Evolutionary conservation across 2,329 filamentous ascomycete genomes (phyloP).

Genomic region (Tolypocladium nubicola): DNA sequence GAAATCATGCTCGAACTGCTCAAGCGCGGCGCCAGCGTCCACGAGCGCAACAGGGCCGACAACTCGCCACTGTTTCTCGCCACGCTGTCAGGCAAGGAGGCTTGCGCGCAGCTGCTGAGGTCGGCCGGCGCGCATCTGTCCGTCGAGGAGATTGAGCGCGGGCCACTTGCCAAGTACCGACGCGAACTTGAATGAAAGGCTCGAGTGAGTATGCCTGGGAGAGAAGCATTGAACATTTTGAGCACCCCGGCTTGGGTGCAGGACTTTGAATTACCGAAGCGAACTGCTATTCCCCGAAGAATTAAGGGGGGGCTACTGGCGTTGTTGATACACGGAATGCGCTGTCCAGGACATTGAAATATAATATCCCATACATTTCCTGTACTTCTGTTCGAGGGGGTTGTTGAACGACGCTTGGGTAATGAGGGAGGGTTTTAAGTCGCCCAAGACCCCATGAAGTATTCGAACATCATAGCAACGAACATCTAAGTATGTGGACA

Average conservation of each 20-base stretch:
- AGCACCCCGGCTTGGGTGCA: not conserved
- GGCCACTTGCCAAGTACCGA: constrained; percentile 10
- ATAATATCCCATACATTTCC: not conserved
- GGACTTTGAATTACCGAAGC: not conserved
- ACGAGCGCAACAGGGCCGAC: constrained; percentile 52
- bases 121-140: constrained; percentile 51
- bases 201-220: too few relatives aligned
- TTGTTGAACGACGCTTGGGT: not conserved
- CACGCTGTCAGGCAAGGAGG: constrained; percentile 42
- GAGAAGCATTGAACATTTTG: not conserved
- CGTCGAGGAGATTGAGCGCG: constrained; percentile 24
- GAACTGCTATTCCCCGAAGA: not conserved
- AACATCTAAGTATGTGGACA: not conserved
- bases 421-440: not conserved
- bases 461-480: too few relatives aligned
- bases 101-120: constrained; percentile 41
- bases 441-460: not conserved
- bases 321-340: not conserved
- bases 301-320: not conserved
- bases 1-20: constrained; percentile 50
- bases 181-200: not conserved
- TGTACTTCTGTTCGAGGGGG: too few relatives aligned
- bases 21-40: constrained; percentile 53
- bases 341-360: not conserved
- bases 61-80: constrained; percentile 58